Base-by-base conservation (phyloP, 2,329 filamentous ascomycete genomes). In the Immersiporthe knoxdaviesiana region DNA sequence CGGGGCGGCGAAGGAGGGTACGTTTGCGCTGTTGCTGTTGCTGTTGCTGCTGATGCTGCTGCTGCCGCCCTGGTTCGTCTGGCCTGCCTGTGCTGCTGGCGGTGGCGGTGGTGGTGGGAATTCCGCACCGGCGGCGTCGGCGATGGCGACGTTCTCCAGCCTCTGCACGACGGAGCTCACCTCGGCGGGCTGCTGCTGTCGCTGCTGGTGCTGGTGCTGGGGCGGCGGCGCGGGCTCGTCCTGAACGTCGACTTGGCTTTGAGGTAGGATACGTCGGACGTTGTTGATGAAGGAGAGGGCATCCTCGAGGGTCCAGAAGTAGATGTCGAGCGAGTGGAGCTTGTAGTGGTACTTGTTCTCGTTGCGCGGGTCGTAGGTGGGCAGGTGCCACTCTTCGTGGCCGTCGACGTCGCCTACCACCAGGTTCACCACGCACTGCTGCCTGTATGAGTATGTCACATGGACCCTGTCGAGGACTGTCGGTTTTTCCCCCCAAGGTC, bases 311-410 rank as follows among this genome's bases (percentile, higher is more conserved):
- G 89, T 92, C 91, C 91, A 94, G 76, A 94, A 91, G 81, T 95
- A 95, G 18, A 94, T 81, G 75, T 94, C 92, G 68, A 94, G 77
- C 0, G 90, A 90, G 76, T 93, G 89, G 10, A 95, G 85, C 76
- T 88, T 89, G 81, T 93, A 93, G 83, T 93, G 88, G 78, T 93
- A 94, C 78, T 91, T 93, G 76, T 87, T 89, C 78, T 94, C 88
- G 78, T 93, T 92, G 64, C 84, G 84, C 2, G 88, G 88, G 77
- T 94, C 91, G 77, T 86, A 91, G 0, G 88, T 89, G 1, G 91
- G 91, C 8, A 94, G 84, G 78, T 93, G 91, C 92, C 92, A 94
- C 77, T 93, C 84, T 71, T 85, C 85, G 61, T 82, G 81, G 72
- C 86, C 78, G 67, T 82, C 75, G 70, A 80, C 75, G 68, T 84